A percentile compares a stretch with the other conserved stretches of the same genome.
Conservation (phyloP, 306 rosid genomes). For the Fragaria nilgerrensis region DNA sequence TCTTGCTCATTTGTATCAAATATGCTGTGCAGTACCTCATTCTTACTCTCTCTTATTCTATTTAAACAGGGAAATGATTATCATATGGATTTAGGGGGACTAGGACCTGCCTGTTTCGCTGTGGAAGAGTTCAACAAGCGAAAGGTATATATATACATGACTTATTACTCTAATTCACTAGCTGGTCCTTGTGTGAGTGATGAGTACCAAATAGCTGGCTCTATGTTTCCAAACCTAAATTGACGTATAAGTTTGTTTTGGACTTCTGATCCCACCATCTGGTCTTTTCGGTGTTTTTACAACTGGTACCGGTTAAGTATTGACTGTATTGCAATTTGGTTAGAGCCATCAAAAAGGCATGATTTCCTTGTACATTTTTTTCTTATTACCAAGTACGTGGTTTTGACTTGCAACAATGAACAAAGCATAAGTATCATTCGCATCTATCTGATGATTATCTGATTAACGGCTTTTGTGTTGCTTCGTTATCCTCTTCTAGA, state of each 20-base stretch:
- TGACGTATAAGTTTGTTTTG: no score
- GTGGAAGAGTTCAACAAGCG: background rate
- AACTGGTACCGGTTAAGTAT: no score
- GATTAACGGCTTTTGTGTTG: background rate
- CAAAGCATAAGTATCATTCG: background rate
- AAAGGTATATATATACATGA: background rate
- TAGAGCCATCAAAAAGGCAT: no score
- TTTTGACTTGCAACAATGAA: background rate
- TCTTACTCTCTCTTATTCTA: background rate
- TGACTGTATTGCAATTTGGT: no score
- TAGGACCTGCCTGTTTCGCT: background rate
- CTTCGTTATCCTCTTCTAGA: background rate
- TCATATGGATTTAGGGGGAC: slow-evolving; percentile 6
- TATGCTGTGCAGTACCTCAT: background rate
- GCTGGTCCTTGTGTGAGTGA: background rate
- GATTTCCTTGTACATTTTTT: no score
- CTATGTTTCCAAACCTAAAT: no score
- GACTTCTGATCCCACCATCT: no score
- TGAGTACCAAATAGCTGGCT: no score
- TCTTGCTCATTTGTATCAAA: background rate
- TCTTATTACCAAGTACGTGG: background rate
- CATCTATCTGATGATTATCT: background rate
- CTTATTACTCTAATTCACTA: background rate
- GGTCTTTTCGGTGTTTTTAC: no score
- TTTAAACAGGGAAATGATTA: background rate